Conservation (phyloP, 352 stramenopile species). For the Plasmopara muralis region DNA sequence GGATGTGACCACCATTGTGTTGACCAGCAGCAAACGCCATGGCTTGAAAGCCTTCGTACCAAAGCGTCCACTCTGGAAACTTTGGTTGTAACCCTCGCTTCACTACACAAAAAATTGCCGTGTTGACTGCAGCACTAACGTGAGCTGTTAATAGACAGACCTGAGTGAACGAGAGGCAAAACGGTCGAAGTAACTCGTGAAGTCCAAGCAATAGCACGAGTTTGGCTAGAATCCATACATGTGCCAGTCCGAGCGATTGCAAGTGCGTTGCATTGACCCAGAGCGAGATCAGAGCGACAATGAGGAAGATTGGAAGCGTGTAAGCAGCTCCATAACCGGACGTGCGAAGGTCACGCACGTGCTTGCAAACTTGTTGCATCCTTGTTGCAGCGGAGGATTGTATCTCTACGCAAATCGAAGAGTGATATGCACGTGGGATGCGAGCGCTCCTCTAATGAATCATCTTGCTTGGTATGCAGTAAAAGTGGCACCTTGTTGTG, state of each 20-base stretch:
- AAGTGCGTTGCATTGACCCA: constrained; percentile 25
- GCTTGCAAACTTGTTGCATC: constrained; percentile 20
- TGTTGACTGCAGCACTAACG: constrained; percentile 15
- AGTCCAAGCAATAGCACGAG: constrained; percentile 19
- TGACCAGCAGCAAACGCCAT: constrained; percentile 23
- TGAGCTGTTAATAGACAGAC: constrained; percentile 20
- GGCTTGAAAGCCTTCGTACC: constrained; percentile 39
- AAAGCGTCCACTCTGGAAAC: constrained; percentile 37
- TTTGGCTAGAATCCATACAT: constrained; percentile 17
- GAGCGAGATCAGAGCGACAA: constrained; percentile 11
- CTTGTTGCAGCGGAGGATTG: background rate
- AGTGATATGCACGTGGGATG: too few species aligned
- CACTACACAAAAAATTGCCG: constrained; percentile 18
- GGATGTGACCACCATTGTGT: constrained; percentile 27
- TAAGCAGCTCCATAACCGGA: constrained; percentile 17
- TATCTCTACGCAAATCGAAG: background rate
- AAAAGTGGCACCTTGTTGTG: background rate
- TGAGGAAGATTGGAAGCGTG: constrained; percentile 17
- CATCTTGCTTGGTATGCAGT: background rate
- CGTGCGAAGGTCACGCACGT: constrained; percentile 11
- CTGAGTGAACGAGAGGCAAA: constrained; percentile 29
- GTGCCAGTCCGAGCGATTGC: constrained; percentile 19
- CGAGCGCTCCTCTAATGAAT: constrained; percentile 13
- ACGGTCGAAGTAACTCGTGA: constrained; percentile 37
- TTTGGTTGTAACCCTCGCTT: constrained; percentile 20